phyloP scores from a whole-genome alignment of 2,329 filamentous ascomycete genomes.

The Arthroderma sp. region DNA sequence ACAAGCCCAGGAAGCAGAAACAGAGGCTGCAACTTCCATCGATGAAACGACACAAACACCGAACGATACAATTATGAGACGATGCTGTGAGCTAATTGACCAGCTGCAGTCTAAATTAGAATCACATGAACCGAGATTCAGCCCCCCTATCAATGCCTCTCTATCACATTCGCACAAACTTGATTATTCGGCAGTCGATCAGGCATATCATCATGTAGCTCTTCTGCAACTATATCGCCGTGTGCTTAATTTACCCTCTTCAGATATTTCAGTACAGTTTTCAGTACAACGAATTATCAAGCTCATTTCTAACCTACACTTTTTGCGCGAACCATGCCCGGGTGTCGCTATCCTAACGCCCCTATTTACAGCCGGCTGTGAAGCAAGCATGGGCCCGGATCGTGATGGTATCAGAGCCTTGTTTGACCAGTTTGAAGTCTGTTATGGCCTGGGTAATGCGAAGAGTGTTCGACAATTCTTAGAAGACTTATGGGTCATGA shows the following conservation, averaged over 20 bases:
- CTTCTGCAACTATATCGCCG: slow-evolving; percentile 10
- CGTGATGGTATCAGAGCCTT: slow-evolving; percentile 38
- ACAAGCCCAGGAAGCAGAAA: background rate
- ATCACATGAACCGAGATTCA: slow-evolving; percentile 7
- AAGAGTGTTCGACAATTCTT: slow-evolving; percentile 48
- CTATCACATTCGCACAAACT: slow-evolving; percentile 8
- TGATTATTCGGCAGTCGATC: slow-evolving; percentile 10
- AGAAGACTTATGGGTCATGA: slow-evolving; percentile 43
- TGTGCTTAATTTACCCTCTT: slow-evolving; percentile 11
- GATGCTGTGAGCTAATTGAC: slow-evolving; percentile 9
- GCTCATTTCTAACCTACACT: slow-evolving; percentile 8
- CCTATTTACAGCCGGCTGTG: slow-evolving; percentile 50
- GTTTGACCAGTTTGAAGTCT: slow-evolving; percentile 41
- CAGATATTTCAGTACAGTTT: slow-evolving; percentile 8
- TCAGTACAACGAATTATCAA: slow-evolving; percentile 10
- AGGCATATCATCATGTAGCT: slow-evolving; percentile 13
- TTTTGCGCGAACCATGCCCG: slow-evolving; percentile 28
- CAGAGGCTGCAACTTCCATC: background rate
- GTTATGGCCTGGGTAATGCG: slow-evolving; percentile 55
- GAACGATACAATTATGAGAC: slow-evolving; percentile 4
- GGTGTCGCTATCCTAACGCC: slow-evolving; percentile 54
- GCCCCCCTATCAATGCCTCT: slow-evolving; percentile 7
- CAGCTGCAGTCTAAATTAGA: slow-evolving; percentile 7
- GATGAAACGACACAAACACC: slow-evolving; percentile 1
- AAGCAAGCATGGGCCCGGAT: slow-evolving; percentile 40